Evolutionary conservation across 2,329 filamentous ascomycete genomes (phyloP), one percentile per base, ranked within the genome.

Genomic region (Emericellopsis cladophorae): DNA sequence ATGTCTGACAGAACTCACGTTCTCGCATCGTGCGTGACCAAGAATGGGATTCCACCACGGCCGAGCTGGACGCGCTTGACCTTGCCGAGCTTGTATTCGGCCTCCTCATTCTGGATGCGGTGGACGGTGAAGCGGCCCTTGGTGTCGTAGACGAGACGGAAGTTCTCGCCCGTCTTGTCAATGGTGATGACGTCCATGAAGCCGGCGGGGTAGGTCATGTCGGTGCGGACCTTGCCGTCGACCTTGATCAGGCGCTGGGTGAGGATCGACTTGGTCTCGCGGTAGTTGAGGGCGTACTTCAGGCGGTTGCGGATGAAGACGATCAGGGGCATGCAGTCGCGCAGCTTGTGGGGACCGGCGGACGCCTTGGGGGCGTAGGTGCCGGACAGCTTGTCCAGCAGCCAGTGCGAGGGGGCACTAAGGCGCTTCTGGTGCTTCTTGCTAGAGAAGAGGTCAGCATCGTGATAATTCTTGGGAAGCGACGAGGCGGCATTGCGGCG

Each of bases 11-110:
- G 79, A 84, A 96, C 90, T 95, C 78, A 98, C 90, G 92, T 98
- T 88, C 92, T 84, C 75, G 92, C 92, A 92, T 98, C 92, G 86
- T 98, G 92, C 89, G 92, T 98, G 86, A 98, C 92, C 88, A 96
- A 95, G 89, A 95, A 98, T 93, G 92, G 92, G 82, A 98, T 94
- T 77, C 89, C 92, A 74, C 92, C 93, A 73, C 88, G 90, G 78
- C 92, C 92, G 61, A 98, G 81, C 79, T 98, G 92, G 50, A 98
- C 92, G 63, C 90, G 84, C 86, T 95, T 95, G 76, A 98, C 92
- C 81, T 96, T 98, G 79, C 89, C 89, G 60, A 98, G 79, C 84
- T 98, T 98, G 86, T 95, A 98, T 77, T 92, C 82, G 59, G 90
- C 89, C 85, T 98, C 92, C 78, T 96, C 92, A 57, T 80, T 74